Base-by-base conservation (phyloP, 108 stramenopile genomes). In the Asterionellopsis glacialis region DNA sequence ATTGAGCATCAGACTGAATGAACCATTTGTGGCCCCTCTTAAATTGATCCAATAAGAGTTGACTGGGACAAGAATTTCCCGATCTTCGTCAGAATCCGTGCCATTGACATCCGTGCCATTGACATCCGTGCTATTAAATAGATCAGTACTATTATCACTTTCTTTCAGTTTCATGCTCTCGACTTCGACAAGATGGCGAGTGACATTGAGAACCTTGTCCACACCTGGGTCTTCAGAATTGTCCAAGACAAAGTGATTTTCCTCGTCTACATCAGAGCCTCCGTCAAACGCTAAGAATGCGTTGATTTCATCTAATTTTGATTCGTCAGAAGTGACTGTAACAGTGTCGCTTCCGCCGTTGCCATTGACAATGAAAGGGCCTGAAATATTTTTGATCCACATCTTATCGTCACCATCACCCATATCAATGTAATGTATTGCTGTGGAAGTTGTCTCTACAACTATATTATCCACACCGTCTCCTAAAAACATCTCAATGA, bases 251-350 rank as follows among this genome's bases (percentile, higher is more conserved):
- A 74, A 38, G 6, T 45, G 28, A 47, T 74, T 68, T 0, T 1
- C 3, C 13, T 26, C 56, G n/a, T 40, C 45, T 10, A 39, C 41
- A 4, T 61, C 68, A 13, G 48, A 21, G 9, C 73, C 73, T 2
- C 73, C 73, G 49, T 74, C 68, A 59, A 57, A 69, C 13, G 63
- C 49, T 21, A 74, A 61, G n/a, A 74, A 48, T 2, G 45, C 73
- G 18, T 45, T 12, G 33, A 74, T 69, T 6, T 19, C 27, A 22
- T 64, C 57, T 11, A 74, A 16, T 27, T 62, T 69, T n/a, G 41
- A 48, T 23, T 67, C 55, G 39, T 64, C 66, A 11, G 73, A 74
- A 11, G 63, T 44, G 0, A 74, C 62, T 39, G 38, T 63, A 9
- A 74, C 63, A 38, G 56, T 59, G 27, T 74, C 73, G 16, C 16